phyloP scores from a whole-genome alignment of 139 green algal genomes.

The Chlorella sp. region DNA sequence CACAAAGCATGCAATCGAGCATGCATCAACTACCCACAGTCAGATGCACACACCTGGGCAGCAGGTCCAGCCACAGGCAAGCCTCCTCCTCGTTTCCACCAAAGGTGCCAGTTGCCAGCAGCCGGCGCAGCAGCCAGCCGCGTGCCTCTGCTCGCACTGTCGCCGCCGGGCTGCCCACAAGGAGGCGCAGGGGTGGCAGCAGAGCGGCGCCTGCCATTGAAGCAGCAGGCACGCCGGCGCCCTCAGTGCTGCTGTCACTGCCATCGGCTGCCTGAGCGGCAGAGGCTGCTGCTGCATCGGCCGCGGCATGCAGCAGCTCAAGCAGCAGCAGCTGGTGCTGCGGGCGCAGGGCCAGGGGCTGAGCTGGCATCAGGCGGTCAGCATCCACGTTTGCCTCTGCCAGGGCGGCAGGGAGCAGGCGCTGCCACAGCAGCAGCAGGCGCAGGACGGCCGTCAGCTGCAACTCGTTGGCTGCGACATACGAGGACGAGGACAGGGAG shows the following conservation, averaged over 20 bases:
- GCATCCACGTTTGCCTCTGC: slow-evolving; percentile 55
- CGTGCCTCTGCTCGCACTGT: slow-evolving; percentile 29
- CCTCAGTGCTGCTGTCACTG: neutral
- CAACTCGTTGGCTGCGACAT: slow-evolving; percentile 23
- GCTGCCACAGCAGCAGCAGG: slow-evolving; percentile 43
- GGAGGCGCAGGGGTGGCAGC: slow-evolving; percentile 33
- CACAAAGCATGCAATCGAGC: too few relatives aligned
- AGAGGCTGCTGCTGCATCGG: neutral
- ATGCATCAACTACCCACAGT: neutral
- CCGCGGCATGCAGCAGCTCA: neutral
- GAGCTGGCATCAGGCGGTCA: slow-evolving; percentile 41
- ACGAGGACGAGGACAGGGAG: neutral
- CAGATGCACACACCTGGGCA: slow-evolving; percentile 4
- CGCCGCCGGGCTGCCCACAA: slow-evolving; percentile 21
- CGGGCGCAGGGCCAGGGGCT: neutral
- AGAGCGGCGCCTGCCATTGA: neutral
- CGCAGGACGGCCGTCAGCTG: slow-evolving; percentile 42
- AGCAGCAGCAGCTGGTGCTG: slow-evolving; percentile 40
- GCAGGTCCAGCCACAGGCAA: slow-evolving; percentile 54
- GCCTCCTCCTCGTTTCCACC: slow-evolving; percentile 40
- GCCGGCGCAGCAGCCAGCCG: neutral
- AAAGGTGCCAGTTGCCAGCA: slow-evolving; percentile 39
- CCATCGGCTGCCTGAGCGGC: neutral
- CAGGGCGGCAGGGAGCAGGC: slow-evolving; percentile 51
- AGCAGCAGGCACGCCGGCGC: neutral